Evolutionary conservation across 148 eudicot genomes (phyloP), one percentile per base, ranked within the genome.

Genomic region (Agrostemma githago): DNA sequence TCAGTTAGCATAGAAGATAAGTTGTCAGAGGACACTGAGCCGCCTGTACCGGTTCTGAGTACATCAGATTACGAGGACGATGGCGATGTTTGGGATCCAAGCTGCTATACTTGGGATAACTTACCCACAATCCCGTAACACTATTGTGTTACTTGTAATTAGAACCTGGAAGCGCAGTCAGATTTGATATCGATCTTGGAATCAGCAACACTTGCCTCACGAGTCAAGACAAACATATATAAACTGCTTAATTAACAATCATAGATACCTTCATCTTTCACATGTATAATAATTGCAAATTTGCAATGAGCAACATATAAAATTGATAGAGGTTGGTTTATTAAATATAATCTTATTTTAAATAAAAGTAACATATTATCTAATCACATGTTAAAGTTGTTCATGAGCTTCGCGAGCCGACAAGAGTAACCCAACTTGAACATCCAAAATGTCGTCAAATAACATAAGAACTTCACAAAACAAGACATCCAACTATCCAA

Each of bases 41-140:
- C 82, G 14, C 44, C 66, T 21, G 69, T 77, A 70, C 81, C 79
- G 16, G 72, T 51, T 51, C 58, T 66, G 54, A 73, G 81, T 71
- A 61, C 79, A 11, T 44, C 73, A 4, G 64, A 57, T 57, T 71
- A 71, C 76, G 76, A 80, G 8, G 77, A 76, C 7, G 76, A 63
- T 75, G 85, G 80, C 20, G 79, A 76, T 66, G 72, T 65, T 62
- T 80, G 84, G 84, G 79, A 79, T 76, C 71, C 81, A 16, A 84
- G 79, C n/a, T 57, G 75, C 5, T 84, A 83, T 75, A 16, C 78
- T 62, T 87, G 93, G 96, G 86, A 86, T 68, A 89, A 85, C 83
- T 75, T 91, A 84, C 89, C 93, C 3, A 81, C 82, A 42, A 84
- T 89, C 39, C 83, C 78, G 79, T 86, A 43, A 43, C 8, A 6